Base-by-base conservation (phyloP, 2,329 filamentous ascomycete species). In the Reticulascus tulasneorum region DNA sequence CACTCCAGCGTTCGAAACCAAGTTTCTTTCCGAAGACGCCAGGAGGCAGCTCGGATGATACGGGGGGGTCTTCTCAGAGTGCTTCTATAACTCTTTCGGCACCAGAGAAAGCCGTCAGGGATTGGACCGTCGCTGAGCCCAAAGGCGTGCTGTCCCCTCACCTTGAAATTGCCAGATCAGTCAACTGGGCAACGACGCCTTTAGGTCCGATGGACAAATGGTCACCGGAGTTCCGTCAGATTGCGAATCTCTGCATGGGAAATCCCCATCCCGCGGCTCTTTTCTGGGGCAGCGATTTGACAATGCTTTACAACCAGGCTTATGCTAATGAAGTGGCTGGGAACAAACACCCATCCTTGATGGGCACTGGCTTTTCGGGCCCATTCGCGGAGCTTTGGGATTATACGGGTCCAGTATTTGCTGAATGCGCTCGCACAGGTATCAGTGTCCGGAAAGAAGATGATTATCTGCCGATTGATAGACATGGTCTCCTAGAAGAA, bases 241-340 rank as follows among this genome's bases (percentile, higher is more conserved):
- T 55, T 4, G 58, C 54, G 11, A 63, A 64, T 15, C 48, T 67
- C 0, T 52, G 57, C 23, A 59, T 66, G 47, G 44, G 38, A 9
- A 63, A 66, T 27, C 59, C 58, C 0, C 52, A 58, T 19, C 71
- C 73, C 1, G 66, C 67, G 3, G 72, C 70, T 3, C 67, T 79
- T 56, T 81, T 81, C 48, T 81, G 77, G 77, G 77, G 77, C 2
- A 64, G 63, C 12, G 77, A 82, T 21, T 60, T 80, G 32, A 71
- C 79, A 4, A 75, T 77, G 34, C 71, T 82, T 4, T 82, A 82
- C 55, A 82, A 82, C 38, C 77, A 82, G 50, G 71, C 76, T 0
- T 82, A 63, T 23, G 58, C 79, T 30, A 55, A 62, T 25, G 53
- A 72, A 24, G 66, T 82, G 5, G 77, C 77, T 7, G 79, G 78